Conservation (phyloP, 176 grass and related monocot species). For the Phoenix roebelenii region DNA sequence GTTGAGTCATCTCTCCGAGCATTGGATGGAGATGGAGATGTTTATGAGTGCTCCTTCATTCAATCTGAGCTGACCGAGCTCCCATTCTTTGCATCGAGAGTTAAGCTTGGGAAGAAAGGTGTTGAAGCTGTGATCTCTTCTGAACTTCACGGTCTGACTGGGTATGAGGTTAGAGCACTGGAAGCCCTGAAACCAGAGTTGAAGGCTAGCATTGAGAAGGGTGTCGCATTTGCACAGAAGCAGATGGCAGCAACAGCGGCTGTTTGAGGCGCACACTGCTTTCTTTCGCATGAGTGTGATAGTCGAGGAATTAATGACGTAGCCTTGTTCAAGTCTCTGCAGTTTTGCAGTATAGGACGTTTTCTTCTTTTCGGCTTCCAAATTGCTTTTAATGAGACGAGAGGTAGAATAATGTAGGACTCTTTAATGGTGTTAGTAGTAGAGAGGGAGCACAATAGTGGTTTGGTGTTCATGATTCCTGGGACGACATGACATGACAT, state of each 20-base stretch:
- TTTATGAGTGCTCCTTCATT: slow-evolving; percentile 47
- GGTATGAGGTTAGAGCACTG: slow-evolving; percentile 31
- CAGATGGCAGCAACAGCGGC: background rate
- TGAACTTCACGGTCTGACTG: slow-evolving; percentile 27
- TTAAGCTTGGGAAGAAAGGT: slow-evolving; percentile 35
- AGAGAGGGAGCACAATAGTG: no score
- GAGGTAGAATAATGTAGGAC: no score
- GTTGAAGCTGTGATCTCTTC: slow-evolving; percentile 23
- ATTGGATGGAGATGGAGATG: slow-evolving; percentile 23
- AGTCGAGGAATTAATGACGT: no score
- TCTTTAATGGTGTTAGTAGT: no score
- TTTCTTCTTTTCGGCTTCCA: no score
- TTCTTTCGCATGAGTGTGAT: no score
- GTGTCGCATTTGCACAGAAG: slow-evolving; percentile 30
- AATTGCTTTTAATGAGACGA: no score
- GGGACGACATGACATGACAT: no score
- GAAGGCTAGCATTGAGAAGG: slow-evolving; percentile 46
- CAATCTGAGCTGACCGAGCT: slow-evolving; percentile 35
- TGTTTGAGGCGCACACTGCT: background rate
- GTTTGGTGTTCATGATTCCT: no score
- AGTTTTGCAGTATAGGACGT: no score
- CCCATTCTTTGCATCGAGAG: slow-evolving; percentile 46
- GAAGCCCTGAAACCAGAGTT: slow-evolving; percentile 37
- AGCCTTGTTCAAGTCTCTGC: background rate
- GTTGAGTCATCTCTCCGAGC: slow-evolving; percentile 34